A percentile compares a stretch with the other conserved stretches of the same genome.
Evolutionary conservation across 192 early-diverging fungal species (phyloP).

Genomic region (Coemansia sp.): DNA sequence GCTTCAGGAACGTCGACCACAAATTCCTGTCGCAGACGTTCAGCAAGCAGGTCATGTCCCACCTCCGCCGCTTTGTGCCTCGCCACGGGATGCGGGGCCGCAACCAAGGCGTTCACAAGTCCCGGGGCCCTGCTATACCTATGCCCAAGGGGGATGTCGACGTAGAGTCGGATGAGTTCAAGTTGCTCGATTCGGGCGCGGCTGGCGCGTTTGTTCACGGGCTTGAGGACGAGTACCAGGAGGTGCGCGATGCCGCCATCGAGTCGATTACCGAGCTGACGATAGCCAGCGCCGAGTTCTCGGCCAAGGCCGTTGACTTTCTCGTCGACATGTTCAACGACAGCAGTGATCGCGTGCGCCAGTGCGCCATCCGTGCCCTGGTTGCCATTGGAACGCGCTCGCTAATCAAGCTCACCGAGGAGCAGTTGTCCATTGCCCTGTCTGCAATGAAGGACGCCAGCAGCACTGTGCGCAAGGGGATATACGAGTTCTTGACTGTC

Average conservation of each 20-base stretch:
- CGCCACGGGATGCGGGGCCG: slow-evolving; percentile 22
- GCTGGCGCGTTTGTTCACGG: slow-evolving; percentile 95
- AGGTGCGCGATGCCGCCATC: slow-evolving; percentile 80
- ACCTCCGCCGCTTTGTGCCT: slow-evolving; percentile 42
- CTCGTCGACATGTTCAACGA: slow-evolving; percentile 98
- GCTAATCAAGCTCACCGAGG: slow-evolving; percentile 56
- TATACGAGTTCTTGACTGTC: slow-evolving; percentile 71
- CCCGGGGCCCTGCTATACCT: slow-evolving; percentile 44
- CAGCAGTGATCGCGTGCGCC: slow-evolving; percentile 78
- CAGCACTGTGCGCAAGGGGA: slow-evolving; percentile 55
- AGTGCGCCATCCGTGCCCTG: slow-evolving; percentile 74
- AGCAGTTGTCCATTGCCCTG: slow-evolving; percentile 65
- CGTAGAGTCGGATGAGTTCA: slow-evolving; percentile 43
- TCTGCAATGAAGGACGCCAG: slow-evolving; percentile 77
- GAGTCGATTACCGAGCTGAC: slow-evolving; percentile 78
- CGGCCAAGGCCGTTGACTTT: slow-evolving; percentile 67
- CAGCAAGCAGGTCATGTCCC: slow-evolving; percentile 74
- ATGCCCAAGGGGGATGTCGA: slow-evolving; percentile 56
- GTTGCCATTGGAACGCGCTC: slow-evolving; percentile 58
- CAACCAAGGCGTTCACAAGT: slow-evolving; percentile 3
- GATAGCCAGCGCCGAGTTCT: slow-evolving; percentile 63
- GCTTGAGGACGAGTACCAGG: slow-evolving; percentile 90
- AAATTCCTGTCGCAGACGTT: slow-evolving; percentile 63
- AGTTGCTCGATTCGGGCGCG: slow-evolving; percentile 70
- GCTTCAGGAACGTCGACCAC: slow-evolving; percentile 57